phyloP scores from a whole-genome alignment of 768 basidiomycete species.

The Tephrocybe sp. region DNA sequence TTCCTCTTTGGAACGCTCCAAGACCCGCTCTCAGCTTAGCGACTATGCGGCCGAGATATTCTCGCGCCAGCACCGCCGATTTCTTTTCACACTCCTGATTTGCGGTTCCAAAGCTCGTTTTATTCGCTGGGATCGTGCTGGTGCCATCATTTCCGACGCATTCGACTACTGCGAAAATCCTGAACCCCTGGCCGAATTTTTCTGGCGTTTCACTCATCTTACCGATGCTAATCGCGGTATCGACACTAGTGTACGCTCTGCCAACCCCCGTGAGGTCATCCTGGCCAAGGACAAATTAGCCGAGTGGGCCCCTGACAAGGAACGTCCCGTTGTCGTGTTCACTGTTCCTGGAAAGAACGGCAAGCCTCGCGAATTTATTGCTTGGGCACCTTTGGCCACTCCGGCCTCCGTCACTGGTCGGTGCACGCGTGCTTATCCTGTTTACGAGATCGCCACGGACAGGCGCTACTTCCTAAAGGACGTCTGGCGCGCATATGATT shows the following conservation, averaged over 20 bases:
- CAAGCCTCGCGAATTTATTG: conserved; percentile 11
- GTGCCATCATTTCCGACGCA: neutral
- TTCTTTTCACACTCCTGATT: neutral
- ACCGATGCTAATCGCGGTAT: conserved; percentile 19
- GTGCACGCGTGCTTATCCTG: conserved; percentile 17
- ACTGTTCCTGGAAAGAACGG: conserved; percentile 4
- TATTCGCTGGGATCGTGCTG: conserved; percentile 5
- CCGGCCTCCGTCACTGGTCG: conserved; percentile 14
- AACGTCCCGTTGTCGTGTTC: conserved; percentile 5
- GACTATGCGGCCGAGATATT: neutral
- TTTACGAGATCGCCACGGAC: conserved; percentile 9
- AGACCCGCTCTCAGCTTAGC: neutral
- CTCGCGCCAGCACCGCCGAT: conserved; percentile 3
- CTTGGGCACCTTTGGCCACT: conserved; percentile 10
- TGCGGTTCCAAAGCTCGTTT: neutral
- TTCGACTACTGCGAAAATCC: conserved; percentile 3
- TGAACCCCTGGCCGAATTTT: neutral
- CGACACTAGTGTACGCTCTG: conserved; percentile 23
- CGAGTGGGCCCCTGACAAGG: neutral
- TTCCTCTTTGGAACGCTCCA: too few relatives aligned
- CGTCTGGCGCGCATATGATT: conserved; percentile 18
- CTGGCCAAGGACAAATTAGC: neutral
- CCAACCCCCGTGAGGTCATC: conserved; percentile 2
- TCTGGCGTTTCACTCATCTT: conserved; percentile 6
- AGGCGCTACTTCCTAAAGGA: conserved; percentile 27